A percentile compares a stretch with the other conserved stretches of the same genome.
phyloP scores from a whole-genome alignment of 139 green algal species.

The Coelastrella sp. region DNA sequence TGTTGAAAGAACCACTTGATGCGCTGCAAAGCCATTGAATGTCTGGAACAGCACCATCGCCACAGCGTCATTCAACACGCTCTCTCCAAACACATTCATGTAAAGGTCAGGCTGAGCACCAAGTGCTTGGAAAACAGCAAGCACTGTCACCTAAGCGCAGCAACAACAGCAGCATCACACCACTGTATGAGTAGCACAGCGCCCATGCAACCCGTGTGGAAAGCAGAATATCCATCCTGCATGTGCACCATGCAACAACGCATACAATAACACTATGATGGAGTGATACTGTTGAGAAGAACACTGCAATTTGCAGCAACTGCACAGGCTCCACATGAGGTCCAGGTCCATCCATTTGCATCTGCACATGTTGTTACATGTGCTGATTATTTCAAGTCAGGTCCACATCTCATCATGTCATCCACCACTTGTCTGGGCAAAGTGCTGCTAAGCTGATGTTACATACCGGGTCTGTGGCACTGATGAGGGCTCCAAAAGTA shows the following conservation, averaged over 20 bases:
- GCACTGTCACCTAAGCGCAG: conserved; percentile 64
- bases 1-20: conserved; percentile 47
- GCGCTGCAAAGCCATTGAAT: conserved; percentile 48
- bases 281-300: no score
- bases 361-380: no score
- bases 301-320: no score
- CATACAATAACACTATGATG: no score
- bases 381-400: no score
- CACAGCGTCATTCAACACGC: conserved; percentile 88
- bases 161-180: conserved; percentile 13
- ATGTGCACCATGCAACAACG: background rate
- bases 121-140: conserved; percentile 68
- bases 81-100: conserved; percentile 88
- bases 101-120: conserved; percentile 77
- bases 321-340: no score
- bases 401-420: no score
- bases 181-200: background rate
- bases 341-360: no score
- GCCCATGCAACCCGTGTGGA: background rate
- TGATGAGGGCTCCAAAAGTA: conserved; percentile 68
- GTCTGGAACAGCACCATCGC: conserved; percentile 83
- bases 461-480: conserved; percentile 70
- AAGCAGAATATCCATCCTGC: background rate
- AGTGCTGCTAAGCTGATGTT: background rate
- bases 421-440: no score